Evolutionary conservation across 768 basidiomycete genomes (phyloP), one percentile per base, ranked within the genome.

Genomic region (Chalciporus chontae): DNA sequence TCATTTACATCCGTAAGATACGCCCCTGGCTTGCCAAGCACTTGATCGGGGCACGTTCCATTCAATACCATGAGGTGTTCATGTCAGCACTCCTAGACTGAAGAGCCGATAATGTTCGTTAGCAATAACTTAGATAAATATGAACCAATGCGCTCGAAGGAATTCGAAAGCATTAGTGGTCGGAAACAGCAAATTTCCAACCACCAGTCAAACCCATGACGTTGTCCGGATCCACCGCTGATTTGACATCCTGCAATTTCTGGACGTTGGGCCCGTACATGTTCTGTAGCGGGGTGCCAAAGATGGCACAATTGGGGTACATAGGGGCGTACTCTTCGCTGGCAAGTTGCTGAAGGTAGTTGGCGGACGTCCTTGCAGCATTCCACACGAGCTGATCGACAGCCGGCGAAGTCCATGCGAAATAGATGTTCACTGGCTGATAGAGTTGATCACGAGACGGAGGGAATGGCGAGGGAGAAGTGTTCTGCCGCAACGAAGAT

Each of bases 131-230:
- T 21, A 21, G 21, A 21, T 21, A 21, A 21, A 21, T 21, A 21
- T 21, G 21, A 21, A 21, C 21, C 2, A 21, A 21, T 21, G 21
- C 4, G 21, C 2, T 4, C 21, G 21, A 21, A 21, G 21, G 21
- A 21, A 21, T 21, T 21, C 21, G 21, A 21, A 21, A 21, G 21
- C 21, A 21, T 21, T 4, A 21, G 21, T 21, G 21, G 21, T 21
- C 21, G 4, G 21, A 21, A 21, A 2, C 21, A 21, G 21, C 21
- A 21, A 78, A 56, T 62, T 80, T 85, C 61, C 75, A 84, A 8
- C 83, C 82, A 0, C 84, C 84, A 17, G 83, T 71, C 10, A 83
- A 72, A 8, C 73, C 76, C 84, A 85, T 85, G 5, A 84, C 71
- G 55, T 80, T 72, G 4, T 67, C 42, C 0, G 83, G 83, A 59